Percentiles rank a stretch among this genome's conserved stretches.
These are phyloP conservation scores for Amoebophrya sp. DNA, from an alignment of 169 alveolate species.

Conservation along the genomic window DNA sequence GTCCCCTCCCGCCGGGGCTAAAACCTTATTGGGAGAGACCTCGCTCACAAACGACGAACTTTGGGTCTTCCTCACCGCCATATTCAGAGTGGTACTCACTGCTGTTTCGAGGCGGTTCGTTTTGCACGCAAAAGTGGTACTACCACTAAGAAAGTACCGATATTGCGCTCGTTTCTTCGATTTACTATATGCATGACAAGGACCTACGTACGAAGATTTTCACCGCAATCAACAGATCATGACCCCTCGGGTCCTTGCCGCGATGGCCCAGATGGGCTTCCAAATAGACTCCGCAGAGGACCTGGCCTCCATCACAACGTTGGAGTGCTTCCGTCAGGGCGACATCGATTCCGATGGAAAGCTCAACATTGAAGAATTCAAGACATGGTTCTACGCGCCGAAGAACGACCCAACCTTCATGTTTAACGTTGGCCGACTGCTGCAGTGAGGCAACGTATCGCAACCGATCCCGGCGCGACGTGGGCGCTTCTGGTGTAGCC, in stretches of 20 bases:
- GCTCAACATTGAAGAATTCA: not conserved
- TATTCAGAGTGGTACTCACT: not conserved
- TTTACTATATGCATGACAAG: too few species aligned
- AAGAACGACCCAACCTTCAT: not conserved
- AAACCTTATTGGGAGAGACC: too few species aligned
- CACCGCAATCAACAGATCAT: too few species aligned
- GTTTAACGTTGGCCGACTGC: not conserved
- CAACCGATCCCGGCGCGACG: too few species aligned
- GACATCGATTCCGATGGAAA: not conserved
- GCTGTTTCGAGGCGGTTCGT: too few species aligned
- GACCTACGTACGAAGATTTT: too few species aligned
- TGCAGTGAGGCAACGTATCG: too few species aligned
- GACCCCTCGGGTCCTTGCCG: not conserved
- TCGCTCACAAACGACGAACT: not conserved
- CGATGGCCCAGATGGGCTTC: not conserved
- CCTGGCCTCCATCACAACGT: not conserved
- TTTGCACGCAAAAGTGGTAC: too few species aligned
- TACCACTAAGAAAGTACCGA: too few species aligned
- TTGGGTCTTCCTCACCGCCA: not conserved
- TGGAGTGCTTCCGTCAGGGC: not conserved
- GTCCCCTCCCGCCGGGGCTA: too few species aligned
- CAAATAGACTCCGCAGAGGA: not conserved
- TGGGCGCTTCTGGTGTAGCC: too few species aligned
- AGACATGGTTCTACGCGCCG: not conserved
- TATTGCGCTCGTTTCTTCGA: too few species aligned